phyloP scores from a whole-genome alignment of 352 stramenopile genomes.

The Achlya hypogyna region DNA sequence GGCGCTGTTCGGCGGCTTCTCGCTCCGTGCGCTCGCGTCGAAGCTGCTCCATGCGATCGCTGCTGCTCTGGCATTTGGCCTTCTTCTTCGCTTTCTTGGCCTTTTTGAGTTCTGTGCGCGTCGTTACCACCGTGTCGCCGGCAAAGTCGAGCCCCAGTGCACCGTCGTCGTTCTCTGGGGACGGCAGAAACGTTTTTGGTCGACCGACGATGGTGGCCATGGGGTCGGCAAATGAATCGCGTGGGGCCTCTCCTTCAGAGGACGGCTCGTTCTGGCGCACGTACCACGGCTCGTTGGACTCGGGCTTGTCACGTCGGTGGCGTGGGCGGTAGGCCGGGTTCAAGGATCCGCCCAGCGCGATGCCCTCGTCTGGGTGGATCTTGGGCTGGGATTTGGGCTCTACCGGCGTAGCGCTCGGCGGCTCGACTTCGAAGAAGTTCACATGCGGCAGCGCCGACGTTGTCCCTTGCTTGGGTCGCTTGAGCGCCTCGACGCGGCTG shows the following conservation, averaged over 20 bases:
- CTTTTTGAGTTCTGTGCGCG: slow-evolving; percentile 2
- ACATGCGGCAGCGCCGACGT: not conserved
- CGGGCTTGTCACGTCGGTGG: not conserved
- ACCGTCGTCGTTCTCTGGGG: not conserved
- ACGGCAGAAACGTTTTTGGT: not conserved
- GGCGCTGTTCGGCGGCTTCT: not conserved
- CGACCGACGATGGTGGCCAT: not conserved
- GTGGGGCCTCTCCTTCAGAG: not conserved
- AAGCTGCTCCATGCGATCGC: slow-evolving; percentile 5
- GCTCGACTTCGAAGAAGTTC: not conserved
- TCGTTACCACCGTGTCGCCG: slow-evolving; percentile 8
- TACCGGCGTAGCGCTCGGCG: not conserved
- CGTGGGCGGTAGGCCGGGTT: slow-evolving; percentile 13
- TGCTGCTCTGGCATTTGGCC: not conserved
- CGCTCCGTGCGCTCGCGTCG: slow-evolving; percentile 8
- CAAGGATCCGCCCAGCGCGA: not conserved
- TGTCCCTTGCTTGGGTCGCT: not conserved
- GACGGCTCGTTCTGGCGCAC: not conserved
- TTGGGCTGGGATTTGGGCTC: slow-evolving; percentile 3
- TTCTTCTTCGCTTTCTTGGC: slow-evolving; percentile 1
- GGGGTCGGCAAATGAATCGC: slow-evolving; percentile 7
- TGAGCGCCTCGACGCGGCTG: slow-evolving; percentile 12
- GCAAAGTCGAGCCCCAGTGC: slow-evolving; percentile 10
- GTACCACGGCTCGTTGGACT: not conserved
- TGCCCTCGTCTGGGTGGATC: not conserved